phyloP scores from a whole-genome alignment of 169 alveolate species.

The Toxoplasma gondii region DNA sequence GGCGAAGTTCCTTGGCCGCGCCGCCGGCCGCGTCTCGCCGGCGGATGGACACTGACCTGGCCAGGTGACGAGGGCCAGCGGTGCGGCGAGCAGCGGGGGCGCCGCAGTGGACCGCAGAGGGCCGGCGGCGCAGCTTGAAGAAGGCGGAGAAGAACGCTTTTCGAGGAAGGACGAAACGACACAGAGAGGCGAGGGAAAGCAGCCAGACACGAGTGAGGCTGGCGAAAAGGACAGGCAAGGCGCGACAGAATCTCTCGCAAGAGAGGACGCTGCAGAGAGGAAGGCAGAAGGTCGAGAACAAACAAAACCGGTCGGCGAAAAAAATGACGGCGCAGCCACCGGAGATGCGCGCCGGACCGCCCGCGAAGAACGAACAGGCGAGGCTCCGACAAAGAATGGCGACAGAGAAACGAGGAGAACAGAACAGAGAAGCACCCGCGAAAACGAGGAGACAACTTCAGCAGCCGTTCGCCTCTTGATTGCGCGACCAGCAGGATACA shows the following conservation, averaged over 20 bases:
- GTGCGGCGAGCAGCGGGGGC: neutral
- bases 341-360: too few relatives aligned
- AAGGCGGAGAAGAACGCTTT: neutral
- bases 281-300: neutral
- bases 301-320: neutral
- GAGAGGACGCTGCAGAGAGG: neutral
- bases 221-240: neutral
- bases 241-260: neutral
- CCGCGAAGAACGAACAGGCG: too few relatives aligned
- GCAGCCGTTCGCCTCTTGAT: too few relatives aligned
- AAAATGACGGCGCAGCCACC: too few relatives aligned
- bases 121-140: neutral
- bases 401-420: too few relatives aligned
- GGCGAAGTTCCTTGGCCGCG: neutral
- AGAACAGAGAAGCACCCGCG: too few relatives aligned
- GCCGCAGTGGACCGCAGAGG: neutral
- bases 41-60: neutral
- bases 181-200: neutral
- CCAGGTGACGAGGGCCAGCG: neutral
- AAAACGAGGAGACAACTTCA: too few relatives aligned
- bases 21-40: neutral
- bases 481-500: too few relatives aligned
- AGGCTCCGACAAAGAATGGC: too few relatives aligned
- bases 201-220: neutral
- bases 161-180: neutral